A percentile compares a stretch with the other conserved stretches of the same genome.
Conservation (phyloP, 441 rosid genomes). For the Gossypium davidsonii region DNA sequence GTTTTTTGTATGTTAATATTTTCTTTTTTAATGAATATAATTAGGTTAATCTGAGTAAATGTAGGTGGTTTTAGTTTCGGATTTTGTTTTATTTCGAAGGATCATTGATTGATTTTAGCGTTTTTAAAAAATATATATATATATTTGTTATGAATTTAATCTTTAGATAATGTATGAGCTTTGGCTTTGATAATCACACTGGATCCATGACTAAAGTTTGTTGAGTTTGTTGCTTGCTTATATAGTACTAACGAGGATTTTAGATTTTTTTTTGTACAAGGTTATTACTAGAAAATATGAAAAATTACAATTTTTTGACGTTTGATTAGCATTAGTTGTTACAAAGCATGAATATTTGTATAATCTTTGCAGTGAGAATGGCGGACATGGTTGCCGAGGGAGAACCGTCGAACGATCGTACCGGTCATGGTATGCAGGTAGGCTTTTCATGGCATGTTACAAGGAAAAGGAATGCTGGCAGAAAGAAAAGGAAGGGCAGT, state of each 20-base stretch:
- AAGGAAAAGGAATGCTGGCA: slow-evolving; percentile 17
- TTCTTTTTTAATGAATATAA: neutral
- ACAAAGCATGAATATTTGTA: neutral
- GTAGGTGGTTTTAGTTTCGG: neutral
- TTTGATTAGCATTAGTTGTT: neutral
- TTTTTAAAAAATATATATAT: too few species aligned
- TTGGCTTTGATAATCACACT: neutral
- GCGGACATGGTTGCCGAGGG: slow-evolving; percentile 28
- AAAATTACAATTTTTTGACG: neutral
- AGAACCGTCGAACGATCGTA: slow-evolving; percentile 11
- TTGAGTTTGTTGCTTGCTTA: neutral
- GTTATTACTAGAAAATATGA: neutral
- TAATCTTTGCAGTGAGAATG: slow-evolving; percentile 33
- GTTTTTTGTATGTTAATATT: neutral
- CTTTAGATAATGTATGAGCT: neutral
- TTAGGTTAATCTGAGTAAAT: neutral
- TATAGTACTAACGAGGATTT: neutral
- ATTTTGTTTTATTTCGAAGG: neutral
- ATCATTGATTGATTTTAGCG: neutral
- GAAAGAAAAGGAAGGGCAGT: slow-evolving; percentile 3
- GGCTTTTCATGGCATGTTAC: neutral
- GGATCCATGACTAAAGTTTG: neutral
- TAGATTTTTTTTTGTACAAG: neutral
- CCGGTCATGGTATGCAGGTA: slow-evolving; percentile 8
- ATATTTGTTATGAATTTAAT: neutral